These are phyloP conservation scores for Cyphellophora attinorum DNA, from an alignment of 2,329 filamentous ascomycete genomes.

Conservation along the genomic window DNA sequence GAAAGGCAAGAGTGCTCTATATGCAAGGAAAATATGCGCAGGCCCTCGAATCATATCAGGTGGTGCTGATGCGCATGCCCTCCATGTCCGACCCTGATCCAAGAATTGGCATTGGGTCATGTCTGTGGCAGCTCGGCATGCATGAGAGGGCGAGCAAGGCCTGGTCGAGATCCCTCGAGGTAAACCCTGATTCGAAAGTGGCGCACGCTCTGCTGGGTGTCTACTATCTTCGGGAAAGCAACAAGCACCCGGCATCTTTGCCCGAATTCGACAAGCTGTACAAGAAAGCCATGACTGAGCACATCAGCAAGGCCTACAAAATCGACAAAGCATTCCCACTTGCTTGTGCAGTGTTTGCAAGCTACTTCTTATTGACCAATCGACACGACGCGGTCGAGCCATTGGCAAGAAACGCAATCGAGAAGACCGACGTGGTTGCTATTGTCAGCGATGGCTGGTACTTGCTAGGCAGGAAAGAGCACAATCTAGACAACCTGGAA, in stretches of 20 bases:
- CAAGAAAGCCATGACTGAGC: constrained; percentile 88
- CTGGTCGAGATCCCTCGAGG: constrained; percentile 71
- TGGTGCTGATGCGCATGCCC: constrained; percentile 75
- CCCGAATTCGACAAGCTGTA: constrained; percentile 77
- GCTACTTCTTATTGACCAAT: constrained; percentile 80
- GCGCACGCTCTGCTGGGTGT: constrained; percentile 84
- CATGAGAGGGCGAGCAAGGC: constrained; percentile 85
- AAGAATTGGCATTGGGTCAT: constrained; percentile 90
- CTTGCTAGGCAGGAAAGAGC: constrained; percentile 80
- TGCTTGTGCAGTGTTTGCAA: constrained; percentile 80
- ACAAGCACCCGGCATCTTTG: constrained; percentile 71
- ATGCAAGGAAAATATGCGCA: constrained; percentile 80
- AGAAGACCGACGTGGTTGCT: constrained; percentile 90
- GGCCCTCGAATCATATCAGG: constrained; percentile 75
- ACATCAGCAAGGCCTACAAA: constrained; percentile 89
- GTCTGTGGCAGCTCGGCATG: constrained; percentile 91
- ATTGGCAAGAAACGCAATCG: constrained; percentile 84
- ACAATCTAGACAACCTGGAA: constrained; percentile 65
- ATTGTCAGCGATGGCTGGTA: constrained; percentile 98
- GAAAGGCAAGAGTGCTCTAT: constrained; percentile 77
- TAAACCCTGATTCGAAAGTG: constrained; percentile 71
- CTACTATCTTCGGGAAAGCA: constrained; percentile 80
- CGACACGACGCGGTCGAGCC: constrained; percentile 72
- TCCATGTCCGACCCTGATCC: constrained; percentile 87
- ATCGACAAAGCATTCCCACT: constrained; percentile 83